Evolutionary conservation across 495 filamentous ascomycete species (phyloP).

Genomic region (Chaetomium fimeti): DNA sequence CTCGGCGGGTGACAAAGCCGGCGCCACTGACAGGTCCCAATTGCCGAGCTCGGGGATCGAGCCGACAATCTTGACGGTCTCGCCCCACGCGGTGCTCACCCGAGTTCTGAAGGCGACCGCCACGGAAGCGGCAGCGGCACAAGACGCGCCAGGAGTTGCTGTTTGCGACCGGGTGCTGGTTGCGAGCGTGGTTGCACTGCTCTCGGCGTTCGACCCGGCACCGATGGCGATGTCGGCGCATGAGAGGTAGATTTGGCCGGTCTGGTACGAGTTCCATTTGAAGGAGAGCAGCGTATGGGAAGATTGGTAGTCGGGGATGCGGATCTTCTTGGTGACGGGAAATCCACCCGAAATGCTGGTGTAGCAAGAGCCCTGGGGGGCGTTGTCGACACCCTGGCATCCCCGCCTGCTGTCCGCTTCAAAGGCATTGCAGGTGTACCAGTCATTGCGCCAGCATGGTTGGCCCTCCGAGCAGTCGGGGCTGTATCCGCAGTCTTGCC

Average conservation of each 20-base stretch:
- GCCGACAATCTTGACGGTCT: constrained; percentile 60
- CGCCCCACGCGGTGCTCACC: constrained; percentile 54
- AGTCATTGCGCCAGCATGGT: constrained; percentile 55
- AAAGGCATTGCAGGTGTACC: constrained; percentile 58
- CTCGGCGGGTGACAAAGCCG: constrained; percentile 52
- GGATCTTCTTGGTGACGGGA: constrained; percentile 56
- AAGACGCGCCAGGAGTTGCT: constrained; percentile 39
- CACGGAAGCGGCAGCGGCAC: constrained; percentile 46
- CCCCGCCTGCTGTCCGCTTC: constrained; percentile 31
- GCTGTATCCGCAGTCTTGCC: constrained; percentile 53
- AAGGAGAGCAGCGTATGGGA: constrained; percentile 54
- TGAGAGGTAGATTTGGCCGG: constrained; percentile 54
- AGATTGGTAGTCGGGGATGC: constrained; percentile 46
- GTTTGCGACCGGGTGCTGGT: constrained; percentile 27
- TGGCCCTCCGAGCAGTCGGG: constrained; percentile 50
- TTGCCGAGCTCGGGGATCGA: constrained; percentile 55
- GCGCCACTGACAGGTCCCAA: constrained; percentile 52
- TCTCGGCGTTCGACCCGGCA: constrained; percentile 36
- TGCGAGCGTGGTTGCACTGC: constrained; percentile 44
- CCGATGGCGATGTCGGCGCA: constrained; percentile 56
- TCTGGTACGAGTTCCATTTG: constrained; percentile 60
- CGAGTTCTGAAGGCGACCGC: constrained; percentile 59
- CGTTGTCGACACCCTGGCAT: constrained; percentile 54
- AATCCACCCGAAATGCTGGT: constrained; percentile 56
- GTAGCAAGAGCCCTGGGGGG: constrained; percentile 46